A percentile compares a stretch with the other conserved stretches of the same genome.
Conservation (phyloP, 2,329 filamentous ascomycete species). For the Pseudocercospora ulei region DNA sequence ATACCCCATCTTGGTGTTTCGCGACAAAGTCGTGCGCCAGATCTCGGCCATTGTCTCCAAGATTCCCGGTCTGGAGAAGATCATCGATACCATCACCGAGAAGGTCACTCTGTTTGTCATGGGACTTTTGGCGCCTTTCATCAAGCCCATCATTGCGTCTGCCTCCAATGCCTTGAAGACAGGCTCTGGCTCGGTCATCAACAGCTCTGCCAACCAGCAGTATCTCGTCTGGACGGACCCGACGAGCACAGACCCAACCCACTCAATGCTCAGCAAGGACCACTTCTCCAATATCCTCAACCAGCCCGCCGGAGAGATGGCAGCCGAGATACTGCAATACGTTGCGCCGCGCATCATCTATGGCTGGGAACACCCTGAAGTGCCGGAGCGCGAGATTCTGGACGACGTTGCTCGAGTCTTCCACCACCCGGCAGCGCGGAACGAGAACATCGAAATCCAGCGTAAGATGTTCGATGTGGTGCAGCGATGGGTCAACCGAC, state of each 20-base stretch:
- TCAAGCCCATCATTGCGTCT: slow-evolving; percentile 80
- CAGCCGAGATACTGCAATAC: slow-evolving; percentile 62
- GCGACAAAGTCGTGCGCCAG: slow-evolving; percentile 82
- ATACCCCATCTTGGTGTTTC: slow-evolving; percentile 87
- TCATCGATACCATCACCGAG: slow-evolving; percentile 92
- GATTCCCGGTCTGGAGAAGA: slow-evolving; percentile 75
- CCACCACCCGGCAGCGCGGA: slow-evolving; percentile 78
- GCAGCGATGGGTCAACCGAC: slow-evolving; percentile 64
- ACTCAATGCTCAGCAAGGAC: slow-evolving; percentile 46
- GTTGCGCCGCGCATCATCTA: slow-evolving; percentile 78
- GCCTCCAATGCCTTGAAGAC: slow-evolving; percentile 77
- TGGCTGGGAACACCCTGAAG: slow-evolving; percentile 80
- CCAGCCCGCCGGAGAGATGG: slow-evolving; percentile 42
- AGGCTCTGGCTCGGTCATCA: slow-evolving; percentile 64
- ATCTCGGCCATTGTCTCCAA: slow-evolving; percentile 81
- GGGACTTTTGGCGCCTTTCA: slow-evolving; percentile 79
- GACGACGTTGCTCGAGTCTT: slow-evolving; percentile 73
- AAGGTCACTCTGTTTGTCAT: slow-evolving; percentile 85
- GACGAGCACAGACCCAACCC: slow-evolving; percentile 42
- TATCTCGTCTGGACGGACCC: slow-evolving; percentile 45
- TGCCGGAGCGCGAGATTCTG: slow-evolving; percentile 73
- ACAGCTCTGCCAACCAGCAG: slow-evolving; percentile 44
- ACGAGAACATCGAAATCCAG: slow-evolving; percentile 69
- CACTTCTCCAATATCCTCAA: slow-evolving; percentile 46
- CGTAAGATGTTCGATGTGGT: slow-evolving; percentile 82